A percentile compares a stretch with the other conserved stretches of the same genome.
Conservation (phyloP, 2,329 filamentous ascomycete genomes). For the Neopestalotiopsis sp. region DNA sequence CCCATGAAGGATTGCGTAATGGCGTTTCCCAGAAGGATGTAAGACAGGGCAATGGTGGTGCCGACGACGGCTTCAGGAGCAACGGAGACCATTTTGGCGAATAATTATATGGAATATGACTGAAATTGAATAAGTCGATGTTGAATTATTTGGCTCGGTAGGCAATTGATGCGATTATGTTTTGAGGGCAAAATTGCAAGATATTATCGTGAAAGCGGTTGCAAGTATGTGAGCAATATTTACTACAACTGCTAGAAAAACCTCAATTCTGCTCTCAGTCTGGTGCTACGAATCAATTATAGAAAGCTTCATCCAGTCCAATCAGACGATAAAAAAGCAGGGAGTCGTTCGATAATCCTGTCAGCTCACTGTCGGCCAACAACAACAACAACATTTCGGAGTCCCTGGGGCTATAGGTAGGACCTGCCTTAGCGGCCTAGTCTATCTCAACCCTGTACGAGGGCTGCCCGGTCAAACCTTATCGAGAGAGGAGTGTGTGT, state of each 20-base stretch:
- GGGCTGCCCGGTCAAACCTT: constrained; percentile 9
- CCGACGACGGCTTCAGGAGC: constrained; percentile 43
- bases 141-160: background rate
- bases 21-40: constrained; percentile 56
- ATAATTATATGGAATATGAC: background rate
- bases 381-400: background rate
- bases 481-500: background rate
- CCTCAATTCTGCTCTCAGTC: background rate
- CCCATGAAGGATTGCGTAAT: constrained; percentile 60
- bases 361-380: constrained; percentile 7
- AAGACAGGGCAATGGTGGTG: constrained; percentile 52
- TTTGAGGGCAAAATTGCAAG: background rate
- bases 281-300: constrained; percentile 6
- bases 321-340: background rate
- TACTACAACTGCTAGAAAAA: background rate
- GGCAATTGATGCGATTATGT: background rate
- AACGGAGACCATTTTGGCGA: constrained; percentile 24
- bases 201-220: background rate
- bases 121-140: background rate
- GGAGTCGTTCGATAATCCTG: background rate
- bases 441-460: background rate
- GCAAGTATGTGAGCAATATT: background rate
- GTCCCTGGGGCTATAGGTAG: background rate
- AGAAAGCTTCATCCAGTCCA: background rate
- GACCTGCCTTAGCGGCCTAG: constrained; percentile 11